Evolutionary conservation across 192 early-diverging fungal genomes (phyloP).

Genomic region (Rhizophlyctis rosea): DNA sequence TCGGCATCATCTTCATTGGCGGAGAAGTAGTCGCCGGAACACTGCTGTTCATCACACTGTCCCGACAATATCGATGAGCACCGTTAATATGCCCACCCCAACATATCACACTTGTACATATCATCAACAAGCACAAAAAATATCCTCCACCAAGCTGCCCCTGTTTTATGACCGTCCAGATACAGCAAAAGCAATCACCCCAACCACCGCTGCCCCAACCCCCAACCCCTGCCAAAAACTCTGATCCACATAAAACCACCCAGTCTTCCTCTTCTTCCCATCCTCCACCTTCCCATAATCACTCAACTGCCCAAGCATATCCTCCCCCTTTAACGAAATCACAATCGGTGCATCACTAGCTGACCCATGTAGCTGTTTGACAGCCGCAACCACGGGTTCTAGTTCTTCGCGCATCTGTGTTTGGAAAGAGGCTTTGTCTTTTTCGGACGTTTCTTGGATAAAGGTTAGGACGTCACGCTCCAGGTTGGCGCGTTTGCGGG

Average conservation of each 20-base stretch:
- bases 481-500: constrained; percentile 29
- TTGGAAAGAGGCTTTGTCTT: neutral
- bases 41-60: constrained; percentile 12
- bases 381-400: neutral
- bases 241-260: neutral
- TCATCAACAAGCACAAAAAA: too few species aligned
- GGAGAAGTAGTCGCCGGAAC: constrained; percentile 17
- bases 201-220: neutral
- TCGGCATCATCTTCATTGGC: constrained; percentile 10
- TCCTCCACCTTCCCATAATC: constrained; percentile 1
- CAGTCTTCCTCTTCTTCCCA: too few species aligned
- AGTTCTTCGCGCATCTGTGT: constrained; percentile 1
- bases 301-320: neutral
- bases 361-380: neutral
- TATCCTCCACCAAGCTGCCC: too few species aligned
- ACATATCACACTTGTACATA: neutral
- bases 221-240: neutral
- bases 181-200: neutral
- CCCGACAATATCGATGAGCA: neutral
- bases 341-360: neutral
- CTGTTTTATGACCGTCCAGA: neutral
- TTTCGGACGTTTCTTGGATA: constrained; percentile 26
- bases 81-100: neutral
- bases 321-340: neutral
- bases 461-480: constrained; percentile 29